Conservation (phyloP, 805 yeast genomes). For the Yamadazyma ubonensis region DNA sequence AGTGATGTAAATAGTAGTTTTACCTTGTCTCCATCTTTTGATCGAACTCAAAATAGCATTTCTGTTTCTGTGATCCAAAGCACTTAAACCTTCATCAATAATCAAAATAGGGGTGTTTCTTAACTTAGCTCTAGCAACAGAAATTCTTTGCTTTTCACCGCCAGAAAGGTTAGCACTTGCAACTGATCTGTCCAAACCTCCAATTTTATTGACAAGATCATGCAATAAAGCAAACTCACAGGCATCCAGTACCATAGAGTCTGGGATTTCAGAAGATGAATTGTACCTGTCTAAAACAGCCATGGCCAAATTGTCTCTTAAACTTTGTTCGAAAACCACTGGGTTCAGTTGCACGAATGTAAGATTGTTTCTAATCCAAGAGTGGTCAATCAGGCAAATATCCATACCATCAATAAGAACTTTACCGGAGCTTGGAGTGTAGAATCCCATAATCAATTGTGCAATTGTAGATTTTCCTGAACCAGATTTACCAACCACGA, state of each 20-base stretch:
- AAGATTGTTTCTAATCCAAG: slow-evolving; percentile 61
- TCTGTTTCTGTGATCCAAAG: slow-evolving; percentile 61
- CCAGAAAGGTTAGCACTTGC: slow-evolving; percentile 64
- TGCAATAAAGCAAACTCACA: slow-evolving; percentile 52
- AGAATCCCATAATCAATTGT: slow-evolving; percentile 59
- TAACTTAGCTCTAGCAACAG: slow-evolving; percentile 78
- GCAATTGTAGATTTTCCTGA: slow-evolving; percentile 89
- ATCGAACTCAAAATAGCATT: slow-evolving; percentile 48
- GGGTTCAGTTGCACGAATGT: slow-evolving; percentile 75
- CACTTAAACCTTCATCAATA: slow-evolving; percentile 84
- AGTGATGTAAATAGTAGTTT: slow-evolving; percentile 77
- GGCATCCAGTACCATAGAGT: slow-evolving; percentile 38
- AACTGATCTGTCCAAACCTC: slow-evolving; percentile 49
- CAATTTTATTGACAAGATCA: slow-evolving; percentile 37
- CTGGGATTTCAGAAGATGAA: slow-evolving; percentile 19
- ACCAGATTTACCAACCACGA: slow-evolving; percentile 84
- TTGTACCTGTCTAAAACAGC: slow-evolving; percentile 36
- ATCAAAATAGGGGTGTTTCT: slow-evolving; percentile 74
- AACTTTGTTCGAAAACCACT: slow-evolving; percentile 59
- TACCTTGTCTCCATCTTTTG: slow-evolving; percentile 58
- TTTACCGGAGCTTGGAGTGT: slow-evolving; percentile 50
- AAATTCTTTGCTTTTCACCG: slow-evolving; percentile 85
- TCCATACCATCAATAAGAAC: slow-evolving; percentile 57
- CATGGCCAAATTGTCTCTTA: slow-evolving; percentile 61
- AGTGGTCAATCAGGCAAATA: slow-evolving; percentile 39